These are phyloP conservation scores for Teunomyces lycoperdinae DNA, from an alignment of 805 yeast genomes.

Conservation along the genomic window DNA sequence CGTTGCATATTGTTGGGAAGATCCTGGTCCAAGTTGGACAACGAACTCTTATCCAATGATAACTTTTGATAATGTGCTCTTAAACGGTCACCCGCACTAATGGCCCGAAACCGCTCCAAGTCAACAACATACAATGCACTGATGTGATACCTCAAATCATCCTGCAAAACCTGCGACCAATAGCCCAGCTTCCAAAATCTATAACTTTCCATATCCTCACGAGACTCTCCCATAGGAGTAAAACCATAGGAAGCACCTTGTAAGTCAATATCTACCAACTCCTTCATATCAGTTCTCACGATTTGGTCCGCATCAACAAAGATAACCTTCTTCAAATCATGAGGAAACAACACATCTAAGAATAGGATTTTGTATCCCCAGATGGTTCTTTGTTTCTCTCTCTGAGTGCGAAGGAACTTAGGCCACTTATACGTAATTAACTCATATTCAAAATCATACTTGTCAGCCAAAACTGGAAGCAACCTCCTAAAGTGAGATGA, in stretches of 20 bases:
- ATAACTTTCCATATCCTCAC: conserved; percentile 77
- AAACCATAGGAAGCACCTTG: conserved; percentile 84
- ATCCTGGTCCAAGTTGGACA: conserved; percentile 87
- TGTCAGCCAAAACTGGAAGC: conserved; percentile 56
- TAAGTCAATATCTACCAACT: conserved; percentile 64
- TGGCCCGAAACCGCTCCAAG: conserved; percentile 58
- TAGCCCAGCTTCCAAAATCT: conserved; percentile 93
- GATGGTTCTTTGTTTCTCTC: conserved; percentile 72
- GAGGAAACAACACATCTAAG: conserved; percentile 85
- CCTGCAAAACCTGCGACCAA: conserved; percentile 67
- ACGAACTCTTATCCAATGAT: conserved; percentile 73
- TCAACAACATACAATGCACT: conserved; percentile 86
- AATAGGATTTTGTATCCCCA: conserved; percentile 90
- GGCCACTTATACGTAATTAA: conserved; percentile 93
- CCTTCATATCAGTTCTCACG: conserved; percentile 70
- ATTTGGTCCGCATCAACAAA: conserved; percentile 88
- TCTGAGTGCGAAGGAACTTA: conserved; percentile 75
- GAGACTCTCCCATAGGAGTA: conserved; percentile 82
- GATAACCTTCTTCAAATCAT: conserved; percentile 65
- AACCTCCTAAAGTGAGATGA: conserved; percentile 64
- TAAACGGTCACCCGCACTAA: conserved; percentile 73
- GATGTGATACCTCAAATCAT: conserved; percentile 67
- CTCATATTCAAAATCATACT: conserved; percentile 67
- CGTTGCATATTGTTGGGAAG: conserved; percentile 84
- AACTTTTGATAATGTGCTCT: conserved; percentile 83